Base-by-base conservation (phyloP, 2,329 filamentous ascomycete genomes). In the Emmonsiellopsis sp. region DNA sequence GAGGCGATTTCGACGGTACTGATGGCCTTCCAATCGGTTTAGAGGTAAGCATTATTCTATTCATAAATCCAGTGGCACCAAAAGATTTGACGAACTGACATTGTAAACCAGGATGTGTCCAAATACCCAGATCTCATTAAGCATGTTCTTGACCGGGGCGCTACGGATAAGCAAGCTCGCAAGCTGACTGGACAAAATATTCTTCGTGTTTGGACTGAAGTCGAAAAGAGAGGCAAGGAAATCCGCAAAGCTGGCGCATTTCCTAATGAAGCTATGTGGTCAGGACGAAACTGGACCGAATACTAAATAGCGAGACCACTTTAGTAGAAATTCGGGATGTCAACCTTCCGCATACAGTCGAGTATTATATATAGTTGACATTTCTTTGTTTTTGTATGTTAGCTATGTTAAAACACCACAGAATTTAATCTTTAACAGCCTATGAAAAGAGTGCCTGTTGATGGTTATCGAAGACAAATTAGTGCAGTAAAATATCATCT, bases 161-260 rank as follows among this genome's bases (percentile, higher is more conserved):
- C 68, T 0, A 70, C 69, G 0, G 68, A 73, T 46, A 65, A 69
- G 20, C 68, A 73, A 58, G 58, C 70, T 2, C 62, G 62, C 2
- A 68, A 68, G 54, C 62, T 72, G 1, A 63, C 63, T 2, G 70
- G 71, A 1, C 65, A 67, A 42, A 74, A 74, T 38, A 68, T 73
- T 34, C 55, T 73, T 7, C 59, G 61, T 10, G 61, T 58, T 20
- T 62, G 60, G 61, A 49, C 52, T 15, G 57, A 59, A 8, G 56
- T 58, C 3, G 61, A 63, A 51, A 50, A 52, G 9, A 48, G 56
- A 9, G 54, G 54, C 2, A 47, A 54, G 11, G 38, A 50, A 9
- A 58, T 61, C 41, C 57, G 59, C 20, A 26, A 26, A 26, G 20
- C 50, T 7, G 59, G 61, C 0, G 49, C 50, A 11, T 57, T 57